A percentile compares a stretch with the other conserved stretches of the same genome.
These are phyloP conservation scores for Diaporthe ilicicola DNA, from an alignment of 2,329 filamentous ascomycete species.

Conservation along the genomic window DNA sequence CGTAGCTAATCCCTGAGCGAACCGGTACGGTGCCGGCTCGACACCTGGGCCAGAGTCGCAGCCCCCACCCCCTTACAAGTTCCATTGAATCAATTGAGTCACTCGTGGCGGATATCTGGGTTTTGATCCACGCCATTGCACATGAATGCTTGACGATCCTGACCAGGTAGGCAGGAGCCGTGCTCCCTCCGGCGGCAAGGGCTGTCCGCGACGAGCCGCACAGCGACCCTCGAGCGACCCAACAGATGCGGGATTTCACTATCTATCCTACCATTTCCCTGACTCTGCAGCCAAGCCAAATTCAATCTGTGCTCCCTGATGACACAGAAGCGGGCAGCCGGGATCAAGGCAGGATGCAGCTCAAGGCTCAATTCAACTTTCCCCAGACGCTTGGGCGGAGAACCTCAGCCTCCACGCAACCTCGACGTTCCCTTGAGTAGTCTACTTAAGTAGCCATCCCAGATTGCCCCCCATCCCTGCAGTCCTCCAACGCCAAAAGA, in stretches of 20 bases:
- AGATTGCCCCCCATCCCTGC: background rate
- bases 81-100: background rate
- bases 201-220: background rate
- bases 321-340: background rate
- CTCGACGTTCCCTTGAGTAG: background rate
- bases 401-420: background rate
- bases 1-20: slow-evolving; percentile 6
- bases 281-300: slow-evolving; percentile 19
- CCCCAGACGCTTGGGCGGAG: slow-evolving; percentile 18
- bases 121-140: background rate
- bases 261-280: background rate
- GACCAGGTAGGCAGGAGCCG: background rate
- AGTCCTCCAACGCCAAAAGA: background rate
- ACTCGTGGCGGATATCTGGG: background rate
- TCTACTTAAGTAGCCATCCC: too few relatives aligned
- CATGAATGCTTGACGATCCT: background rate
- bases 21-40: background rate
- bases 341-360: slow-evolving; percentile 24
- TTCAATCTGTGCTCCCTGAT: slow-evolving; percentile 6
- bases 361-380: slow-evolving; percentile 21
- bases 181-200: too few relatives aligned
- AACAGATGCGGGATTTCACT: background rate
- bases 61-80: background rate
- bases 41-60: background rate
- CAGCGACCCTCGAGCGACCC: background rate